Base-by-base conservation (phyloP, 306 rosid genomes). In the Cicer pinnatifidum region DNA sequence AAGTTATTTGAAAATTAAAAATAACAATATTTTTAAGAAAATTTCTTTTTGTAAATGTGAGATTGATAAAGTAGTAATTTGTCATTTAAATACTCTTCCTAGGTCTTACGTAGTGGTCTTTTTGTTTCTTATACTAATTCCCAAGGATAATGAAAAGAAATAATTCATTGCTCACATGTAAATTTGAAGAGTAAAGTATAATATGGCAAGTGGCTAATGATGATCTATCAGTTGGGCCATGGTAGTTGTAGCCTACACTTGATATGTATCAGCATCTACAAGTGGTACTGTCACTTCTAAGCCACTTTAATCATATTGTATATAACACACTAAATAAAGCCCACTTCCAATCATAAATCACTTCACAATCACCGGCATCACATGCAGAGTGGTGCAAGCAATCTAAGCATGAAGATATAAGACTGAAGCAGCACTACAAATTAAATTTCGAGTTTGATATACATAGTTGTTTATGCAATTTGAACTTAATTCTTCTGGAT, bases 191-290 rank as follows among this genome's bases (percentile, higher is more conserved):
- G 33, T 23, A 23, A 23, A 23, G 33, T 23, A 41, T 62, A 48
- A n/a, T 50, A 38, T 68, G 62, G 67, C 82, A 85, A 80, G 88
- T 73, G 89, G 67, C 57, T 23, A 23, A 23, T 20, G 28, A 23
- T 53, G 72, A 85, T 82, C 84, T 44, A 82, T 81, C 69, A 43
- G 85, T 56, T 85, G 90, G 97, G 48, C 92, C 92, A 77, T 47
- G 74, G 73, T 75, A 51, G 33, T 56, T 75, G 86, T 84, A 88
- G 77, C 83, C 92, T 85, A 71, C 92, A 82, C 86, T 47, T 71
- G 59, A 79, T 71, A 62, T 72, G 75, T 12, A 57, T 73, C 59
- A 68, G 50, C 80, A 71, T 40, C 48, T 69, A 2, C 85, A 66
- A 81, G 84, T 87, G 88, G 76, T 71, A 62, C 38, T 77, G 87